Evolutionary conservation across 441 rosid species (phyloP).

Genomic region (Bocquillonia castaneifolia): DNA sequence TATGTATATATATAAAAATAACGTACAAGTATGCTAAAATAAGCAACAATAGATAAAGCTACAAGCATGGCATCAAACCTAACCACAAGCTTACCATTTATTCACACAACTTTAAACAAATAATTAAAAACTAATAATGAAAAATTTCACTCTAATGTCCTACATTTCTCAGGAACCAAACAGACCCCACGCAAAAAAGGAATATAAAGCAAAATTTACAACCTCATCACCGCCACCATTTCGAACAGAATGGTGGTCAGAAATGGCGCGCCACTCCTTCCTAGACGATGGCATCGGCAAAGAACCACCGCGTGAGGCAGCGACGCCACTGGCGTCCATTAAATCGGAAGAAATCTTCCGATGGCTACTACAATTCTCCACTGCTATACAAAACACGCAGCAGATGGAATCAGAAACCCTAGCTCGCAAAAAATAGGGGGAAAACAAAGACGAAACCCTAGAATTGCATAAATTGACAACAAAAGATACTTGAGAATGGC

Average conservation of each 20-base stretch:
- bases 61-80: not conserved
- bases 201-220: slow-evolving; percentile 18
- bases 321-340: slow-evolving; percentile 61
- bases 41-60: not conserved
- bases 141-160: not conserved
- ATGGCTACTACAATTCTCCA: slow-evolving; percentile 25
- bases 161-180: slow-evolving; percentile 16
- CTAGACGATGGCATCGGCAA: slow-evolving; percentile 54
- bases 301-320: slow-evolving; percentile 64
- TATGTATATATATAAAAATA: too few species aligned
- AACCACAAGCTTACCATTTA: not conserved
- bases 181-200: not conserved
- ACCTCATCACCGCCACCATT: slow-evolving; percentile 54
- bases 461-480: slow-evolving; percentile 16
- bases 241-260: slow-evolving; percentile 66
- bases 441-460: slow-evolving; percentile 23
- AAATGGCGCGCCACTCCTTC: slow-evolving; percentile 93
- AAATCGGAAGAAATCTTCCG: slow-evolving; percentile 22
- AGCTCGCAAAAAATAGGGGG: slow-evolving; percentile 8
- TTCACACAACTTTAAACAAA: not conserved
- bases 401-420: slow-evolving; percentile 34
- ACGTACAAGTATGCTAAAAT: not conserved
- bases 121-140: not conserved
- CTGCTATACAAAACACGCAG: not conserved
- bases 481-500: not conserved